Percentiles rank a stretch among this genome's conserved stretches.
Conservation (phyloP, 2,329 filamentous ascomycete species). For the Xylariaceae sp. region DNA sequence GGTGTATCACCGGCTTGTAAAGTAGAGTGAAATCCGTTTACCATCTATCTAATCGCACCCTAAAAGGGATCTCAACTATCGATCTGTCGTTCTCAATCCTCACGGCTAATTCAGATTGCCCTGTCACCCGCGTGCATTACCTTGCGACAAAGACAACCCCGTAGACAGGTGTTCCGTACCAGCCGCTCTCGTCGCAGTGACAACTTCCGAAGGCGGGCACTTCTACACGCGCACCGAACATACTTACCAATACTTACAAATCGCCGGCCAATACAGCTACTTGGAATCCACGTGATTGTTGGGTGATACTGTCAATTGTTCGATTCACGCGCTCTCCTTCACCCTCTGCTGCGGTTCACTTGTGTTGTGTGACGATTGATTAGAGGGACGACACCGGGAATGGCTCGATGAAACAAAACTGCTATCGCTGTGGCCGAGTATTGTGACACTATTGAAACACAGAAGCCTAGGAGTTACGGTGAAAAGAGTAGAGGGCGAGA, state of each 20-base stretch:
- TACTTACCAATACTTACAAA: conserved; percentile 5
- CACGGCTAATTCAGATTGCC: conserved; percentile 20
- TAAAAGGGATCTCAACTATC: conserved; percentile 21
- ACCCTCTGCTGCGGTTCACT: conserved; percentile 6
- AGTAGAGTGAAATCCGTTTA: conserved; percentile 30
- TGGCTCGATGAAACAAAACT: not conserved
- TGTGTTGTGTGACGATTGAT: conserved; percentile 14
- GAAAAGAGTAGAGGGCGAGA: conserved; percentile 5
- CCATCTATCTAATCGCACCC: conserved; percentile 19
- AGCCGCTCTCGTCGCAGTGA: not conserved
- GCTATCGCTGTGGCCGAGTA: not conserved
- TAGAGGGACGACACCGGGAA: conserved; percentile 1
- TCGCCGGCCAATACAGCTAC: not conserved
- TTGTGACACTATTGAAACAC: not conserved
- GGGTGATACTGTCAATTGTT: conserved; percentile 11
- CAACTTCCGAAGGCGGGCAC: not conserved
- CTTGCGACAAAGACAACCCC: conserved; percentile 34
- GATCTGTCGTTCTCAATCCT: conserved; percentile 24
- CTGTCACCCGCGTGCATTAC: conserved; percentile 27
- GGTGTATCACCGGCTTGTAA: conserved; percentile 31
- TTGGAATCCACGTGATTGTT: not conserved
- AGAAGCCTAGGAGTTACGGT: too few species aligned
- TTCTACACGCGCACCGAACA: conserved; percentile 7
- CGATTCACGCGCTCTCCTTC: conserved; percentile 5
- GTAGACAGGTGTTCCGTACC: conserved; percentile 29